Percentiles rank a stretch among this genome's conserved stretches.
Evolutionary conservation across 1,284 basidiomycete genomes (phyloP).

Genomic region (Moesziomyces parantarcticus): DNA sequence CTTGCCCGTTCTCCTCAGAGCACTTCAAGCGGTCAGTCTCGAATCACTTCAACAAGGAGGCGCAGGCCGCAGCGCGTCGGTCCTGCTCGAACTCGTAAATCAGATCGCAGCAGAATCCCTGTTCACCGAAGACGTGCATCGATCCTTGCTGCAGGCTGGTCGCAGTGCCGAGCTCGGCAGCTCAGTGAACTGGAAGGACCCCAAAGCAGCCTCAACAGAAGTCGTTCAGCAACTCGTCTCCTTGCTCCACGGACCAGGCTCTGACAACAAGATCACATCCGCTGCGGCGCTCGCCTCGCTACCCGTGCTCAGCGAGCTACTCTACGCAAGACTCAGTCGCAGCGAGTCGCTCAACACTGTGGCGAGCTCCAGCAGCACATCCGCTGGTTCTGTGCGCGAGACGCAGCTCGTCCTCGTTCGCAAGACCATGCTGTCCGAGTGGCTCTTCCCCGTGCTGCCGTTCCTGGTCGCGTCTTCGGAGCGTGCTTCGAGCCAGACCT

Average conservation of each 20-base stretch:
- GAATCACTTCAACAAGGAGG: not conserved
- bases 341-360: slow-evolving; percentile 34
- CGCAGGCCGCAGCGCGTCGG: not conserved
- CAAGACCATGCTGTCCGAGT: slow-evolving; percentile 42
- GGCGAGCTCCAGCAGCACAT: slow-evolving; percentile 16
- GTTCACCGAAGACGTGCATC: slow-evolving; percentile 40
- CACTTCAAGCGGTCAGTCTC: slow-evolving; percentile 9
- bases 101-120: slow-evolving; percentile 40
- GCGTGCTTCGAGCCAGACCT: not conserved
- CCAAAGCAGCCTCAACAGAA: slow-evolving; percentile 4
- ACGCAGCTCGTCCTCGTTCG: slow-evolving; percentile 33
- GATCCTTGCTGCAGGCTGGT: slow-evolving; percentile 27
- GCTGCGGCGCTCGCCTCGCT: slow-evolving; percentile 13
- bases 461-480: slow-evolving; percentile 8
- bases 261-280: not conserved
- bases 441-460: slow-evolving; percentile 31
- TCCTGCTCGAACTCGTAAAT: slow-evolving; percentile 17
- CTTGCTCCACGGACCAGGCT: slow-evolving; percentile 11
- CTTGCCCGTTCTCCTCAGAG: slow-evolving; percentile 21
- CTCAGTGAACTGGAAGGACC: slow-evolving; percentile 12
- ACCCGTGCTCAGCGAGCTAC: slow-evolving; percentile 10
- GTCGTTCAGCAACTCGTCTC: slow-evolving; percentile 13
- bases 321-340: slow-evolving; percentile 20
- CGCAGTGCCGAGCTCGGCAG: slow-evolving; percentile 14
- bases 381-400: slow-evolving; percentile 28